Evolutionary conservation across 1,139 yeast species (phyloP).

Genomic region (Saccharomyces hybrid): DNA sequence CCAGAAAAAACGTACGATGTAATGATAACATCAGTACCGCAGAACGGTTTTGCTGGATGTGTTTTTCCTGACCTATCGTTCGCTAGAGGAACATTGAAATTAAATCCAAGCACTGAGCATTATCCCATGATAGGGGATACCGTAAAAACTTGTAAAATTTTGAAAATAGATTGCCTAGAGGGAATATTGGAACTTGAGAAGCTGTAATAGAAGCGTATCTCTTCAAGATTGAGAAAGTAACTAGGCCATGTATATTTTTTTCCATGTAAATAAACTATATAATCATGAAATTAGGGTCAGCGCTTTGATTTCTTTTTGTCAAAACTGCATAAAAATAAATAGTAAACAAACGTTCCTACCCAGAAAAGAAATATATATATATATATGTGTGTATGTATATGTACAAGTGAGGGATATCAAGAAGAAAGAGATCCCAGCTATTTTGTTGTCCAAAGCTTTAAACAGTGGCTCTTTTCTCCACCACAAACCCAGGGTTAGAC

Average conservation of each 20-base stretch:
- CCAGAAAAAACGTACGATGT: constrained; percentile 26
- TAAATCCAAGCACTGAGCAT: constrained; percentile 14
- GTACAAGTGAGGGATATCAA: neutral
- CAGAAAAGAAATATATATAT: too few species aligned
- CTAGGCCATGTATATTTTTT: neutral
- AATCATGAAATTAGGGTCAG: neutral
- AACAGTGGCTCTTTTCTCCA: constrained; percentile 31
- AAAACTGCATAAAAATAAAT: too few species aligned
- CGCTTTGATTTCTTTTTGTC: neutral
- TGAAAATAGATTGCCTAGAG: constrained; percentile 36
- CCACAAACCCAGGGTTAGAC: constrained; percentile 51
- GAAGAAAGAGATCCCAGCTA: neutral
- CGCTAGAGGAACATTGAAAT: constrained; percentile 26
- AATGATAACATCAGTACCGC: constrained; percentile 35
- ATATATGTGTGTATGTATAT: neutral
- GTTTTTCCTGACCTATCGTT: constrained; percentile 34
- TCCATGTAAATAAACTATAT: too few species aligned
- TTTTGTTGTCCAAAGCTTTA: constrained; percentile 2
- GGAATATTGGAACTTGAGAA: constrained; percentile 29
- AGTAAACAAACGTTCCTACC: neutral
- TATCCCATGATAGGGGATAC: constrained; percentile 37
- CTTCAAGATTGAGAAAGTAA: neutral
- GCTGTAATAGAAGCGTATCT: neutral
- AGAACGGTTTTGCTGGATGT: constrained; percentile 36
- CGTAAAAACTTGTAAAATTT: constrained; percentile 33